A percentile compares a stretch with the other conserved stretches of the same genome.
Evolutionary conservation across 139 green algal genomes (phyloP).

Genomic region (Spirogloea muscicola): DNA sequence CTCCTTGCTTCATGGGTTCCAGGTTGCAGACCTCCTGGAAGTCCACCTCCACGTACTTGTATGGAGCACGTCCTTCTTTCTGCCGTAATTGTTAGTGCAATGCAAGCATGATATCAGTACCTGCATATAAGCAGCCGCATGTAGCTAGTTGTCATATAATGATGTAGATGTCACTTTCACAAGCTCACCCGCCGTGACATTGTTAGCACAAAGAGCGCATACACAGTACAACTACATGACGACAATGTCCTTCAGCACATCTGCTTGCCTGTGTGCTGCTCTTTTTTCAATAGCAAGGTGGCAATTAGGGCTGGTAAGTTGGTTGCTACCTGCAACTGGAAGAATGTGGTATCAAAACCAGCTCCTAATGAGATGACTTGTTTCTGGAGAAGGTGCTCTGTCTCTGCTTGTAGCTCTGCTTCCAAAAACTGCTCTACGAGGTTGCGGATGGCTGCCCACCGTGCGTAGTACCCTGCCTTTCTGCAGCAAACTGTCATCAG

Average conservation of each 20-base stretch:
- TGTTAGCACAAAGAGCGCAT: too few species aligned
- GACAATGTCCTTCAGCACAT: background rate
- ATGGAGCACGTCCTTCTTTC: slow-evolving; percentile 3
- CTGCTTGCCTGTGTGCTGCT: background rate
- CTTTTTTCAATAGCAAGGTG: too few species aligned
- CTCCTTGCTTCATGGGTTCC: background rate
- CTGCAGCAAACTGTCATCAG: too few species aligned
- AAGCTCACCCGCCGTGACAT: background rate
- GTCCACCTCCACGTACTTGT: slow-evolving; percentile 41
- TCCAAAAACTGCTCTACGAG: slow-evolving; percentile 42
- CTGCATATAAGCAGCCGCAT: too few species aligned
- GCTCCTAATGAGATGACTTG: slow-evolving; percentile 48
- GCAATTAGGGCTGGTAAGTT: too few species aligned
- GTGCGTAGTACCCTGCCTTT: slow-evolving; percentile 46
- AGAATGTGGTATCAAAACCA: slow-evolving; percentile 50
- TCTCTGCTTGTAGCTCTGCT: too few species aligned
- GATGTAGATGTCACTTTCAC: too few species aligned
- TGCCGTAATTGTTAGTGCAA: background rate
- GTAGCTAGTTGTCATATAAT: too few species aligned
- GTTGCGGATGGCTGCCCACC: slow-evolving; percentile 44
- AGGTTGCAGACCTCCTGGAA: slow-evolving; percentile 34
- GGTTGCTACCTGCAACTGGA: slow-evolving; percentile 32
- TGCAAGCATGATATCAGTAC: too few species aligned
- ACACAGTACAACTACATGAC: too few species aligned
- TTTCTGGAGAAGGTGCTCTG: slow-evolving; percentile 11